These are phyloP conservation scores for Saitozyma sp. DNA, from an alignment of 768 basidiomycete genomes.

Conservation along the genomic window DNA sequence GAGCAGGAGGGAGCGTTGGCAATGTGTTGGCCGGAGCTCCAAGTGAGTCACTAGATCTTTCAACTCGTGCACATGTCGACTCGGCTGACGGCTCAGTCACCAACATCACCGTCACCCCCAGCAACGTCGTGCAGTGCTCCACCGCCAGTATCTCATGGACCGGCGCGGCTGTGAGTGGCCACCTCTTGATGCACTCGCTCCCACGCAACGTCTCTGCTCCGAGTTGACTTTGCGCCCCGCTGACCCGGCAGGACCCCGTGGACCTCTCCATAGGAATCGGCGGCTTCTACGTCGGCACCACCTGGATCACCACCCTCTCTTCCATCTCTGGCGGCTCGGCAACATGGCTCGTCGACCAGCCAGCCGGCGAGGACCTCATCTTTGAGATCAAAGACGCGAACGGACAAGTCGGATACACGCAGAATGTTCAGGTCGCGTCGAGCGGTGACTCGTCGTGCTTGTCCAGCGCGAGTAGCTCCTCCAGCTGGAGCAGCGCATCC, in stretches of 20 bases:
- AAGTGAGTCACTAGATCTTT: slow-evolving; percentile 14
- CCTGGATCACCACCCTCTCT: slow-evolving; percentile 24
- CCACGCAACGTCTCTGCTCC: too few species aligned
- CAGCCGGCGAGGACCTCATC: slow-evolving; percentile 32
- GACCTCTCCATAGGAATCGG: slow-evolving; percentile 41
- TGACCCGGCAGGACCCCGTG: slow-evolving; percentile 29
- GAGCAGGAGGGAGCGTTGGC: slow-evolving; percentile 11
- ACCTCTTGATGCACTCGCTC: too few species aligned
- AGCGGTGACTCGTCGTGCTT: slow-evolving; percentile 33
- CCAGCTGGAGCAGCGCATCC: not conserved
- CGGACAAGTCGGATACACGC: slow-evolving; percentile 39
- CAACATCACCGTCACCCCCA: slow-evolving; percentile 39
- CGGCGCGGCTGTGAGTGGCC: slow-evolving; percentile 32
- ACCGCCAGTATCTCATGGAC: slow-evolving; percentile 42
- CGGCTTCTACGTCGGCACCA: slow-evolving; percentile 44
- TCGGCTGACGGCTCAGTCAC: slow-evolving; percentile 20
- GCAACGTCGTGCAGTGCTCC: slow-evolving; percentile 40
- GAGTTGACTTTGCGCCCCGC: not conserved
- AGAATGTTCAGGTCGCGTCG: slow-evolving; percentile 39
- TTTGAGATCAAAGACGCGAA: slow-evolving; percentile 46
- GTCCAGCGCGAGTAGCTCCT: slow-evolving; percentile 1
- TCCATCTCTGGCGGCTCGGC: slow-evolving; percentile 18
- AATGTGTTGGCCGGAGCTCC: slow-evolving; percentile 29
- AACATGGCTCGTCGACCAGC: slow-evolving; percentile 35
- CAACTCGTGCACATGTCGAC: not conserved